Conservation (phyloP, 306 rosid genomes). For the Lathyrus aphaca region DNA sequence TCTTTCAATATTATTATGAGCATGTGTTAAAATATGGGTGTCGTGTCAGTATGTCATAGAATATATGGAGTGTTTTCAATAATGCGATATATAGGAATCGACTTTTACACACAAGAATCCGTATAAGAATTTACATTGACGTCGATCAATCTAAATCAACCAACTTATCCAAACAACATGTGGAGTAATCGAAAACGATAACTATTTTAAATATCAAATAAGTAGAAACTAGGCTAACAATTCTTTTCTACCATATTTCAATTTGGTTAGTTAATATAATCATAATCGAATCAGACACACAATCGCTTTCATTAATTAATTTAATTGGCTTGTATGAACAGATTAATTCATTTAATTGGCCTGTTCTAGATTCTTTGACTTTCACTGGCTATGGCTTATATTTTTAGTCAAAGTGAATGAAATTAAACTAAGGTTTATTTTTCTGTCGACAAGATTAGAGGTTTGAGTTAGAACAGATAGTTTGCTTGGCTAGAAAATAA, state of each 20-base stretch:
- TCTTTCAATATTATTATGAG: too few species aligned
- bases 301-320: background rate
- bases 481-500: background rate
- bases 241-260: too few species aligned
- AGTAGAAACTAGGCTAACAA: background rate
- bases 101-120: background rate
- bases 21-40: too few species aligned
- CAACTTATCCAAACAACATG: background rate
- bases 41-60: too few species aligned
- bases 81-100: background rate
- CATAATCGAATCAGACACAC: background rate
- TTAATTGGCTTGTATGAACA: background rate
- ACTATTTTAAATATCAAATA: too few species aligned
- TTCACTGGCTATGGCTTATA: too few species aligned
- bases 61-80: background rate
- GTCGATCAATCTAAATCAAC: background rate
- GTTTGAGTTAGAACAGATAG: background rate
- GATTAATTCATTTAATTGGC: too few species aligned
- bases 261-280: background rate
- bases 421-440: too few species aligned
- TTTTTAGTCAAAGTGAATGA: background rate
- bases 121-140: background rate
- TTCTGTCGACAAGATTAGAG: background rate
- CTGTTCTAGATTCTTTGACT: background rate
- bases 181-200: background rate